Conservation (phyloP, 2,329 filamentous ascomycete genomes). For the Pseudohalonectria lignicola region DNA sequence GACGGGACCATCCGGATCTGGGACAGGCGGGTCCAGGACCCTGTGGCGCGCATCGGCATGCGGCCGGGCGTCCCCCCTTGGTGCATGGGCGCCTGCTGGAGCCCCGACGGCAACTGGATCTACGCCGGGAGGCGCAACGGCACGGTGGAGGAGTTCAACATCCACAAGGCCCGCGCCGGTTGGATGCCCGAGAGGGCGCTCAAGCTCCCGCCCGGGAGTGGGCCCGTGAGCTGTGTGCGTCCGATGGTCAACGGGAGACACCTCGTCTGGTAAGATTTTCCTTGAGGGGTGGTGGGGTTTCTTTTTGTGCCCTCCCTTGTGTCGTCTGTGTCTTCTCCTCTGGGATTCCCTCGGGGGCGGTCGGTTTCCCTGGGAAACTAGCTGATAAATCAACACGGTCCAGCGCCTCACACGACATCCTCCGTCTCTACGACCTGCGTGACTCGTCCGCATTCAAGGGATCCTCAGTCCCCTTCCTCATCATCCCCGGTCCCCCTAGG, state of each 20-base stretch:
- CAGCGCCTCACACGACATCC: constrained; percentile 84
- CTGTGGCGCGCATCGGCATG: constrained; percentile 69
- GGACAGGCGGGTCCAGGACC: constrained; percentile 69
- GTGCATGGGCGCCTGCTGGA: constrained; percentile 98
- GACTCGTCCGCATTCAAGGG: constrained; percentile 55
- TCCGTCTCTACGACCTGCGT: constrained; percentile 81
- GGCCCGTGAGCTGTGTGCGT: constrained; percentile 76
- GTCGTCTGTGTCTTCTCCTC: constrained; percentile 1
- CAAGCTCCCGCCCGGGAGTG: constrained; percentile 81
- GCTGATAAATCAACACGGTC: not conserved
- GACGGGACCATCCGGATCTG: constrained; percentile 87
- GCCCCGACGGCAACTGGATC: constrained; percentile 86
- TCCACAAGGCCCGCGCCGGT: constrained; percentile 61
- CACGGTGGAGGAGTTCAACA: constrained; percentile 86
- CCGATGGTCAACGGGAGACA: constrained; percentile 91
- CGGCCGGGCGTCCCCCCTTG: constrained; percentile 74
- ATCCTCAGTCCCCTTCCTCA: constrained; percentile 85
- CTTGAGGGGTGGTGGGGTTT: no score
- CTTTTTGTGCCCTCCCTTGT: not conserved
- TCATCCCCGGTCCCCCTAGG: constrained; percentile 74
- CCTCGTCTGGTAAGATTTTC: constrained; percentile 52
- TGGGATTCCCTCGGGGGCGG: no score
- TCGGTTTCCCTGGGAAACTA: not conserved
- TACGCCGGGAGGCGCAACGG: constrained; percentile 86
- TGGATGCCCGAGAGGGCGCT: constrained; percentile 69